Percentiles rank a stretch among this genome's conserved stretches.
These are phyloP conservation scores for Chlorella sp. DNA, from an alignment of 139 green algal genomes.

Conservation along the genomic window DNA sequence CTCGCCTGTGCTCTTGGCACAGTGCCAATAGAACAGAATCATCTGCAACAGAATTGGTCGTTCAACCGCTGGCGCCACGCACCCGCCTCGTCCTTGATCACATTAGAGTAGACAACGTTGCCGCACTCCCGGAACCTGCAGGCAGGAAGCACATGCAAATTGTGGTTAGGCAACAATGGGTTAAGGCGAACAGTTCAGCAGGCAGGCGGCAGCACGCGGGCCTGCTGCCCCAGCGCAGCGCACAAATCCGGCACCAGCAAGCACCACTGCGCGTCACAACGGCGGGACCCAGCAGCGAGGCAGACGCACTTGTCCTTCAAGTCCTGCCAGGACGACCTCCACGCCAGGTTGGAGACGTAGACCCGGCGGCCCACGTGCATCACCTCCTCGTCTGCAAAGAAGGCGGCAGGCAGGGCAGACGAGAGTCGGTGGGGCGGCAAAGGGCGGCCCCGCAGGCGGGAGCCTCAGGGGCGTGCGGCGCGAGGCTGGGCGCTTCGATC, in stretches of 20 bases:
- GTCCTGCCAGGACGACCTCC: conserved; percentile 89
- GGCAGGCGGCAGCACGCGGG: not conserved
- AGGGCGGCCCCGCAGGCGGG: too few relatives aligned
- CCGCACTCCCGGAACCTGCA: conserved; percentile 80
- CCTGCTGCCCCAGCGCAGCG: not conserved
- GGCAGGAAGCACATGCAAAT: not conserved
- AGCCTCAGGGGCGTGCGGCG: too few relatives aligned
- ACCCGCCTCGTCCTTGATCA: conserved; percentile 87
- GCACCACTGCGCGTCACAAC: not conserved
- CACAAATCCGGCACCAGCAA: not conserved
- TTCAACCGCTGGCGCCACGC: conserved; percentile 15
- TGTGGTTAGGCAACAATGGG: too few relatives aligned
- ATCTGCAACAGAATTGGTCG: too few relatives aligned
- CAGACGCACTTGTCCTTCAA: conserved; percentile 81
- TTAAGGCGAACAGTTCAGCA: not conserved
- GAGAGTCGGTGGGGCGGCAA: too few relatives aligned
- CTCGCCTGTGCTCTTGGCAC: not conserved
- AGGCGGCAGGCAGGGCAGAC: not conserved
- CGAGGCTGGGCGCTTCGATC: too few relatives aligned
- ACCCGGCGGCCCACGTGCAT: conserved; percentile 49
- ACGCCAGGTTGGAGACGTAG: conserved; percentile 91
- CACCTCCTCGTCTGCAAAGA: conserved; percentile 42
- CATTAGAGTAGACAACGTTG: conserved; percentile 92
- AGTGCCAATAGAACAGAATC: too few relatives aligned
- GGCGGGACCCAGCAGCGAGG: not conserved